These are phyloP conservation scores for Plasmodium berghei DNA, from an alignment of 169 alveolate genomes.

Conservation along the genomic window DNA sequence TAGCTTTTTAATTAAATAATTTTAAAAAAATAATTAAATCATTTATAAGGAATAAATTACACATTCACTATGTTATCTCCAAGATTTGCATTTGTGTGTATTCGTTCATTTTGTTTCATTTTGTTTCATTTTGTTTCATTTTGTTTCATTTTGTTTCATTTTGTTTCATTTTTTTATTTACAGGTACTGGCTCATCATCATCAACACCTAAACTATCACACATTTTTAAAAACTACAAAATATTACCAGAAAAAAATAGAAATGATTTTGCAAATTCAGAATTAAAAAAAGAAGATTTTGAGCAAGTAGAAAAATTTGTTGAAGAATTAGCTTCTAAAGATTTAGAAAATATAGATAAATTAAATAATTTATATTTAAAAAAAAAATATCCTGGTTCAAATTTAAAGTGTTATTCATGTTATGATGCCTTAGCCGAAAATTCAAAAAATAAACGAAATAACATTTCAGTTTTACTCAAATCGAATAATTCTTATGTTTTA, in stretches of 20 bases:
- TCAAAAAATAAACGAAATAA: constrained; percentile 72
- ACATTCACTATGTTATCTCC: no score
- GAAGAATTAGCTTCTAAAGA: constrained; percentile 35
- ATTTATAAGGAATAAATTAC: no score
- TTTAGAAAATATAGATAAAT: constrained; percentile 49
- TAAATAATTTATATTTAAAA: constrained; percentile 50
- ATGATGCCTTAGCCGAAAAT: constrained; percentile 36
- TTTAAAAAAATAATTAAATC: no score
- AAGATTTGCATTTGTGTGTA: not conserved
- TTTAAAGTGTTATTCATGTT: constrained; percentile 57
- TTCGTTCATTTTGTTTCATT: constrained; percentile 8
- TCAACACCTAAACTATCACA: constrained; percentile 72
- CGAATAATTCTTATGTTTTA: constrained; percentile 54
- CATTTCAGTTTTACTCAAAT: constrained; percentile 43
- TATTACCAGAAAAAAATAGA: constrained; percentile 5
- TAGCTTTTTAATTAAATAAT: not conserved
- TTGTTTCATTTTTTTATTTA: no score
- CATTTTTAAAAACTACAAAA: constrained; percentile 53
- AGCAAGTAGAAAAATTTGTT: constrained; percentile 41
- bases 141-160: no score
- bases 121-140: not conserved
- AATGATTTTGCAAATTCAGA: constrained; percentile 13
- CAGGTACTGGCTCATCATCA: constrained; percentile 73
- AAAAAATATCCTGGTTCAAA: constrained; percentile 21
- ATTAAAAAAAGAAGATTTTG: constrained; percentile 34